Evolutionary conservation across 2,329 filamentous ascomycete genomes (phyloP).

Genomic region (Kalaharituber pfeilii): DNA sequence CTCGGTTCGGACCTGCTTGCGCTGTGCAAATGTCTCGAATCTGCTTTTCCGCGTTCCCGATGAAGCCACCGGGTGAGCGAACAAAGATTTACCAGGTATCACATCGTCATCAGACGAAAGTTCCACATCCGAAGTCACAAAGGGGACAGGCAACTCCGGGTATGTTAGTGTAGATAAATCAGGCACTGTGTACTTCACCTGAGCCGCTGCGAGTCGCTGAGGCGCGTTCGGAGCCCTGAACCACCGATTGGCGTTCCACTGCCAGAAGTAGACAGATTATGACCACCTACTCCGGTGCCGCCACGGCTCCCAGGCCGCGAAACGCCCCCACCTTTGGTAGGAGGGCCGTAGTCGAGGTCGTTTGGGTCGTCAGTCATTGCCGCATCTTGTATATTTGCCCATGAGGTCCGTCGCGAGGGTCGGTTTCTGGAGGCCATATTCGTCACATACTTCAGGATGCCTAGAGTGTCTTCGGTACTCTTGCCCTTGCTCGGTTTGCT

Average conservation of each 20-base stretch:
- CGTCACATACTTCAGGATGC: too few relatives aligned
- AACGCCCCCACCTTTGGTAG: too few relatives aligned
- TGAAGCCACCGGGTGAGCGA: background rate
- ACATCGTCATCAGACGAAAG: background rate
- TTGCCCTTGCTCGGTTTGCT: background rate
- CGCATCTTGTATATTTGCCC: too few relatives aligned
- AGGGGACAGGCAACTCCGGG: background rate
- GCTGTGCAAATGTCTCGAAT: background rate
- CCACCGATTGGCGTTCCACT: background rate
- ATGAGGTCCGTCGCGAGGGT: too few relatives aligned
- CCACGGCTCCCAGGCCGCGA: background rate
- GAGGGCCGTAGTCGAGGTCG: too few relatives aligned
- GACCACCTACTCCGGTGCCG: background rate
- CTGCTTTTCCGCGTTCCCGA: background rate
- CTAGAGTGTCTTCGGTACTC: background rate
- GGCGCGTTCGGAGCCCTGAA: background rate
- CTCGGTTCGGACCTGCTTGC: background rate
- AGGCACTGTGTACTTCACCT: background rate
- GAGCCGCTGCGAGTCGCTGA: background rate
- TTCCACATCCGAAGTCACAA: background rate
- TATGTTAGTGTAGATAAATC: background rate
- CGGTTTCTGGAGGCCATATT: too few relatives aligned
- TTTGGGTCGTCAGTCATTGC: too few relatives aligned
- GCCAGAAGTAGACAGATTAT: background rate
- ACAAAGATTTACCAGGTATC: background rate